Percentiles rank a stretch among this genome's conserved stretches.
phyloP scores from a whole-genome alignment of 371 early-diverging fungal species.

The Lichtheimia ramosa region DNA sequence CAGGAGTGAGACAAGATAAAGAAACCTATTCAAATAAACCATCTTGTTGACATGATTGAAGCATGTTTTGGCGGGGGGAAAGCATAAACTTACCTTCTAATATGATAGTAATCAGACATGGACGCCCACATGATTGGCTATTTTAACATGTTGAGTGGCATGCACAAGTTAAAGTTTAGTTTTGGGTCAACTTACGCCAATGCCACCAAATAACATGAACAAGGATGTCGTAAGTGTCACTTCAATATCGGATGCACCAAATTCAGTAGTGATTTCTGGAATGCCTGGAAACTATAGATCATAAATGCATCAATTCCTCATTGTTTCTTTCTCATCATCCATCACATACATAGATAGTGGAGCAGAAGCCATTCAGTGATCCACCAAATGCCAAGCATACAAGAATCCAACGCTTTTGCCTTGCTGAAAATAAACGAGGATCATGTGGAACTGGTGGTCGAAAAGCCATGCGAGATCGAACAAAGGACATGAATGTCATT shows the following conservation, averaged over 20 bases:
- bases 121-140: conserved; percentile 63
- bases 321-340: background rate
- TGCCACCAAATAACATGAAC: conserved; percentile 54
- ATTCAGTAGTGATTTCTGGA: conserved; percentile 39
- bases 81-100: conserved; percentile 30
- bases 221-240: conserved; percentile 51
- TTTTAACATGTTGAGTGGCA: background rate
- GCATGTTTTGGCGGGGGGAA: background rate
- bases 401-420: conserved; percentile 29
- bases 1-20: conserved; percentile 54
- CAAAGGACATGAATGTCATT: background rate
- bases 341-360: conserved; percentile 34
- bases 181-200: conserved; percentile 26
- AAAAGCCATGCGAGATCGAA: conserved; percentile 22
- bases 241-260: conserved; percentile 34
- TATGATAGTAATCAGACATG: conserved; percentile 57
- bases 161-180: background rate
- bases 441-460: conserved; percentile 24
- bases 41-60: too few species aligned
- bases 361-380: conserved; percentile 38
- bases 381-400: conserved; percentile 32
- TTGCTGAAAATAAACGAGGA: conserved; percentile 21
- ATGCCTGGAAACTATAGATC: conserved; percentile 33
- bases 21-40: conserved; percentile 27
- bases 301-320: background rate